Evolutionary conservation across 2,329 filamentous ascomycete species (phyloP), one percentile per base, ranked within the genome.

Genomic region (Penicillium rolfsii): DNA sequence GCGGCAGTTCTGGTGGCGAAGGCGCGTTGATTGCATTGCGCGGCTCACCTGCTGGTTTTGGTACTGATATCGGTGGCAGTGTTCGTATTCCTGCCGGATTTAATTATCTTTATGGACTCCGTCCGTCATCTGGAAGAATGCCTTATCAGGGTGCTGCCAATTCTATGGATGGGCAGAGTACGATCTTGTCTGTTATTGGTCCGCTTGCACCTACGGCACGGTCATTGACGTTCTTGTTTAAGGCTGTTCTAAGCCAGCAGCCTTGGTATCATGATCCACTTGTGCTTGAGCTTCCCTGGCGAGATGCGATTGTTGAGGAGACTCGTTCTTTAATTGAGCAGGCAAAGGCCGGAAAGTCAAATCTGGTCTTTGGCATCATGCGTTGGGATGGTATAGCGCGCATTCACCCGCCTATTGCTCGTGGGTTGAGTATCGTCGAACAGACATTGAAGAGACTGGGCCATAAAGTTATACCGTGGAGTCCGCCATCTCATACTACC

Each of bases 181-280:
- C 81, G 0, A 80, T 89, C 35, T 77, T 85, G 2, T 89, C 85
- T 0, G 85, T 89, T 1, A 82, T 89, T 12, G 89, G 88, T 0
- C 87, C 87, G 0, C 71, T 92, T 14, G 84, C 84, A 0, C 84
- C 83, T 0, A 86, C 83, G 1, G 74, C 83, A 1, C 78, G 80
- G 1, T 83, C 82, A 0, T 68, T 90, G 12, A 81, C 81, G 41
- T 73, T 91, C 3, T 69, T 87, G 2, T 80, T 86, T 1, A 82
- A 85, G 66, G 76, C 83, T 0, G 70, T 91, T 1, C 75, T 92
- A 1, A 78, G 77, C 12, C 82, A 82, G 35, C 68, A 85, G 56
- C 89, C 89, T 0, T 91, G 89, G 89, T 74, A 86, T 1, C 76
- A 84, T 64, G 89, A 91, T 71, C 88, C 89, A 0, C 76, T 87